Evolutionary conservation across 2,329 filamentous ascomycete genomes (phyloP).

Genomic region (Penicillium freii): DNA sequence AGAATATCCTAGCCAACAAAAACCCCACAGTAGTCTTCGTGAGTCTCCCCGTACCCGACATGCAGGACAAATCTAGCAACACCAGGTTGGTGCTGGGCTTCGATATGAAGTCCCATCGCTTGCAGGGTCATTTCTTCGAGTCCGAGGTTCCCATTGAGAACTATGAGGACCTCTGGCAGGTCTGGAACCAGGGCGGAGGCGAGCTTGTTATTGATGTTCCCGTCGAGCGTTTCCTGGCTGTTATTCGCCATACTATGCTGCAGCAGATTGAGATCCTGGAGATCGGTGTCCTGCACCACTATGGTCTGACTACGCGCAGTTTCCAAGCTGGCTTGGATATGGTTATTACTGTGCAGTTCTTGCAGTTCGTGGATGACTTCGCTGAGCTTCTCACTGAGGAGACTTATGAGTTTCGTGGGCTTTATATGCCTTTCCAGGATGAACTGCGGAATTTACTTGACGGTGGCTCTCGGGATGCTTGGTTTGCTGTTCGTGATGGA

Average conservation of each 20-base stretch:
- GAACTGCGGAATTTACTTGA: conserved; percentile 28
- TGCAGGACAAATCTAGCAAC: conserved; percentile 14
- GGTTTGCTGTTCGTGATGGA: conserved; percentile 23
- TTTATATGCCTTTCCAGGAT: conserved; percentile 18
- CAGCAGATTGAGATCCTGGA: conserved; percentile 16
- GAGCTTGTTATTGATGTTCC: conserved; percentile 23
- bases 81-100: conserved; percentile 31
- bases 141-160: conserved; percentile 25
- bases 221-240: conserved; percentile 22
- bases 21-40: conserved; percentile 7
- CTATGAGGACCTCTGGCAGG: conserved; percentile 27
- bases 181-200: conserved; percentile 14
- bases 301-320: conserved; percentile 15
- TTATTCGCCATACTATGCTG: conserved; percentile 22
- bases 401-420: conserved; percentile 8
- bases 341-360: conserved; percentile 30
- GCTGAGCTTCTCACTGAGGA: conserved; percentile 17
- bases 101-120: conserved; percentile 19
- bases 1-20: neutral
- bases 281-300: conserved; percentile 27
- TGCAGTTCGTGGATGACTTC: conserved; percentile 33
- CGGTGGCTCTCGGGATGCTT: conserved; percentile 29
- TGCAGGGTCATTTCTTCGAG: conserved; percentile 30
- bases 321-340: conserved; percentile 34
- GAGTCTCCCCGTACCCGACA: conserved; percentile 25